Evolutionary conservation across 257 asterid species (phyloP).

Genomic region (Thymus quinquecostatus): DNA sequence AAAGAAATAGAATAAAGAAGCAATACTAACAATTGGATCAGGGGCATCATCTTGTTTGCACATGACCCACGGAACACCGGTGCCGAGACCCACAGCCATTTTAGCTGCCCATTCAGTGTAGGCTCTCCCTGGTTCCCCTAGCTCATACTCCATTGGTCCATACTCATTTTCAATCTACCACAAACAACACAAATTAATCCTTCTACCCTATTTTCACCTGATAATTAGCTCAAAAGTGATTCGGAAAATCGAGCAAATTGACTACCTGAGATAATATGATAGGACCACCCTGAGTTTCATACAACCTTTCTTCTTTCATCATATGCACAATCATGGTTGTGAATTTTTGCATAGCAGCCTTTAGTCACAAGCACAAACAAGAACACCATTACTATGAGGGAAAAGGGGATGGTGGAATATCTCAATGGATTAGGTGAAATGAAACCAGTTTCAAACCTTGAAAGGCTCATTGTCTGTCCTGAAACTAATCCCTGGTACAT

Average conservation of each 20-base stretch:
- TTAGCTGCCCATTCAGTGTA: conserved; percentile 95
- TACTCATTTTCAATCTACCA: conserved; percentile 93
- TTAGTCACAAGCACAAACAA: conserved; percentile 32
- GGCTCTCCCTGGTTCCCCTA: conserved; percentile 78
- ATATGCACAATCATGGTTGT: conserved; percentile 91
- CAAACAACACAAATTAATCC: neutral
- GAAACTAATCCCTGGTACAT: conserved; percentile 85
- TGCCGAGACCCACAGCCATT: conserved; percentile 90
- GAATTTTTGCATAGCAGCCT: conserved; percentile 97
- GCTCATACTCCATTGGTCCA: conserved; percentile 93
- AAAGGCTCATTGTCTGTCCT: conserved; percentile 79
- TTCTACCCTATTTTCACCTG: neutral
- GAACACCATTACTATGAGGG: conserved; percentile 19
- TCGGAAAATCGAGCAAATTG: conserved; percentile 10
- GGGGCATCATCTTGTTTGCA: conserved; percentile 99
- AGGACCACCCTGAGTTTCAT: conserved; percentile 96
- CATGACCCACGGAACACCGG: conserved; percentile 99
- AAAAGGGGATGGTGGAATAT: neutral
- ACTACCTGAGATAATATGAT: conserved; percentile 93
- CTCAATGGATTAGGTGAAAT: conserved; percentile 4
- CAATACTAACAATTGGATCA: conserved; percentile 78
- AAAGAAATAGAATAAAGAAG: neutral
- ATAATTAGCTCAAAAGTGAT: neutral
- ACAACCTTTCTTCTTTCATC: conserved; percentile 88
- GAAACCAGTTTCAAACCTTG: conserved; percentile 48